These are phyloP conservation scores for Fusarium nisikadoi DNA, from an alignment of 2,329 filamentous ascomycete genomes.

Conservation along the genomic window DNA sequence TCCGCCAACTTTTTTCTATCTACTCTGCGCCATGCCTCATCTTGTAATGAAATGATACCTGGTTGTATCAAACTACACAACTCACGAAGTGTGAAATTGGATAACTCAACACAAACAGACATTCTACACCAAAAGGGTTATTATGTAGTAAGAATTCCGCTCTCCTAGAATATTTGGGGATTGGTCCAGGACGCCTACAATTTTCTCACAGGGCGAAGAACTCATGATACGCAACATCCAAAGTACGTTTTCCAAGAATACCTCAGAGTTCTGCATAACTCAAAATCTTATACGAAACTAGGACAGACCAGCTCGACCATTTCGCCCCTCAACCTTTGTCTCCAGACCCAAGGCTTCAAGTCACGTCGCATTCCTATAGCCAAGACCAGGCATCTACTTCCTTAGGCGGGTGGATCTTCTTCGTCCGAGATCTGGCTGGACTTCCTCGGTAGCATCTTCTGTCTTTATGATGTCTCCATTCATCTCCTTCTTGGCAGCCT, in stretches of 20 bases:
- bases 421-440: constrained; percentile 25
- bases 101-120: neutral
- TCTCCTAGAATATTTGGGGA: neutral
- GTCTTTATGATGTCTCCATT: constrained; percentile 38
- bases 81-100: neutral
- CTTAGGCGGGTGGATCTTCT: constrained; percentile 40
- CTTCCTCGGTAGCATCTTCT: constrained; percentile 12
- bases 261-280: neutral
- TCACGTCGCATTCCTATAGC: neutral
- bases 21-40: neutral
- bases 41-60: neutral
- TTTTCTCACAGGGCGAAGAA: neutral
- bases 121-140: neutral
- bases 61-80: neutral
- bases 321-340: no score
- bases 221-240: neutral
- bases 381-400: constrained; percentile 18
- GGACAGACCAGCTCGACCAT: neutral
- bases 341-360: neutral
- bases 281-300: neutral
- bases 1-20: neutral
- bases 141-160: no score
- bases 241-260: neutral
- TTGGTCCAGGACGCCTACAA: neutral
- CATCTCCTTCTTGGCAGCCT: constrained; percentile 36